Base-by-base conservation (phyloP, 352 stramenopile species). In the Phytophthora foliorum region DNA sequence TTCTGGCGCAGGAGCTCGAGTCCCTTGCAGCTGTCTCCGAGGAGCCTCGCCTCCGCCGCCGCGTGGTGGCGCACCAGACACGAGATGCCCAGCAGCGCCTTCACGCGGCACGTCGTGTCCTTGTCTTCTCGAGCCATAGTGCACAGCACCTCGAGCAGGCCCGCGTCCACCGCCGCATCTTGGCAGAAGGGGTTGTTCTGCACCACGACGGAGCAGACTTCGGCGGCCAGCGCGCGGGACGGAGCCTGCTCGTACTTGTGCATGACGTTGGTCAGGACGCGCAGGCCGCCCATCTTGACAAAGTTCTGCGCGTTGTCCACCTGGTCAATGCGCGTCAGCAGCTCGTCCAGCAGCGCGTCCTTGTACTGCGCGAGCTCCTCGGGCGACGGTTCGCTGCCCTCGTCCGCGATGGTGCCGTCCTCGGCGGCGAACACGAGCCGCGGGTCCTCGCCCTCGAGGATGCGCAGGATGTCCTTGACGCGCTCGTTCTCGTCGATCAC, bases 301-400 rank as follows among this genome's bases (percentile, higher is more conserved):
- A 96, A 94, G 77, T 94, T 95, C 75, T 92, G 89, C 32, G 89
- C 87, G 36, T 93, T 95, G 77, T 96, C 89, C 51, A 96, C 92
- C 76, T 96, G 87, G 72, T 95, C 89, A 22, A 96, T 87, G 61
- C 87, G 86, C 55, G 80, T 88, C 65, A 96, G 75, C 58, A 96
- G 78, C 66, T 96, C 89, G 59, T 96, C 89, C 27, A 96, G 74
- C 50, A 96, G 74, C 21, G 61, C 69, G 53, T 96, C 87, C 60
- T 92, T 91, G 75, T 96, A 96, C 52, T 88, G 69, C 22, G 75
- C 84, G 21, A 96, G 75, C 53, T 95, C 87, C 32, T 94, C 80
- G 16, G 77, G 69, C 25, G 80, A 80, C 2, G 77, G 70, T 4
- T 84, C 77, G 11, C 74, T 64, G 1, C 61, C 69, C 24, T 86